Conservation (phyloP, 176 grass and related monocot species). For the Lolium perenne region DNA sequence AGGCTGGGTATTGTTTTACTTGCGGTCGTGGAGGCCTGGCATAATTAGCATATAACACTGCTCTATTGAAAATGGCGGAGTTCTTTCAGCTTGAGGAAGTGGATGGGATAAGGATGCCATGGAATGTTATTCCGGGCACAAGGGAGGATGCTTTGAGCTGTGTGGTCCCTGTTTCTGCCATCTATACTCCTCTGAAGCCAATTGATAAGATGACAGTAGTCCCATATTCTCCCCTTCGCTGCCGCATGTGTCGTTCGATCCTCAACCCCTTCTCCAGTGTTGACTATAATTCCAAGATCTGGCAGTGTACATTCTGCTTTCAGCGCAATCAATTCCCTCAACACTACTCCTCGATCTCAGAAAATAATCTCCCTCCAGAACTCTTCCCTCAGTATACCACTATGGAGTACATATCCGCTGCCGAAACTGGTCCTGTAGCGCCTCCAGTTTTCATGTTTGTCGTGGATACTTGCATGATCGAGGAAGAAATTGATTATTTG, state of each 20-base stretch:
- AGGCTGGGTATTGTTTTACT: constrained; percentile 28
- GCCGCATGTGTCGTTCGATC: constrained; percentile 83
- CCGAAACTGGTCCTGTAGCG: constrained; percentile 53
- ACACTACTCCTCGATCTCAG: constrained; percentile 65
- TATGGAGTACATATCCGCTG: constrained; percentile 72
- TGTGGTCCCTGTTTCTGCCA: constrained; percentile 75
- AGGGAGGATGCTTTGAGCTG: constrained; percentile 65
- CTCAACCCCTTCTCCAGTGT: constrained; percentile 88
- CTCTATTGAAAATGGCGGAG: constrained; percentile 66
- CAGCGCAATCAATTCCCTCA: constrained; percentile 78
- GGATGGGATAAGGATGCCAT: constrained; percentile 91
- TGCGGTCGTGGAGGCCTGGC: constrained; percentile 12
- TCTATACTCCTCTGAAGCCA: constrained; percentile 83
- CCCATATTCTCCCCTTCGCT: constrained; percentile 79
- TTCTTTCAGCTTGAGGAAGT: constrained; percentile 77
- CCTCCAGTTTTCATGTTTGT: constrained; percentile 92
- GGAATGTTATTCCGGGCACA: constrained; percentile 89
- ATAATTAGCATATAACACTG: constrained; percentile 21
- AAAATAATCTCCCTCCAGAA: constrained; percentile 70
- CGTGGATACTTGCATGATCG: constrained; percentile 96
- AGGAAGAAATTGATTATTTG: constrained; percentile 94
- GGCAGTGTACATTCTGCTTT: constrained; percentile 65
- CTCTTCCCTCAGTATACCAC: constrained; percentile 80
- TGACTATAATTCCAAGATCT: constrained; percentile 76
- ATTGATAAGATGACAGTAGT: constrained; percentile 62